phyloP scores from a whole-genome alignment of 2,329 filamentous ascomycete species.

The Plectosphaerella plurivora region DNA sequence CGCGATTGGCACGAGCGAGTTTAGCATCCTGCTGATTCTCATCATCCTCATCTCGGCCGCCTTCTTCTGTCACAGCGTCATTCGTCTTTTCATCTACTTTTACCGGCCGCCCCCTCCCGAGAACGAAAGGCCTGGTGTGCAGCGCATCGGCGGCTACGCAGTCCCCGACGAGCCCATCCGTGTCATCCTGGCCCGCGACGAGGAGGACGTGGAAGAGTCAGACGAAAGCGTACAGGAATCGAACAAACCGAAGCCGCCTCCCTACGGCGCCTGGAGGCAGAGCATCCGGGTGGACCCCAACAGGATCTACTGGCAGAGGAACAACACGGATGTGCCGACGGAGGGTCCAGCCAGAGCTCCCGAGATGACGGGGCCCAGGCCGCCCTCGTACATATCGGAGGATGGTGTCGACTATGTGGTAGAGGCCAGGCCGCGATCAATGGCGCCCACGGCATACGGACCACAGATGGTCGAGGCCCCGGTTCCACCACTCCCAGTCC shows the following conservation, averaged over 20 bases:
- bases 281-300: conserved; percentile 81
- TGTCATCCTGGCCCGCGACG: conserved; percentile 70
- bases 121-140: conserved; percentile 35
- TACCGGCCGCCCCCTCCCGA: conserved; percentile 35
- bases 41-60: conserved; percentile 69
- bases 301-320: conserved; percentile 72
- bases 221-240: conserved; percentile 44
- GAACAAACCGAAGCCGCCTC: conserved; percentile 64
- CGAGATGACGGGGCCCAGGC: conserved; percentile 37
- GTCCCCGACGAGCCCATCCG: conserved; percentile 70
- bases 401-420: conserved; percentile 71
- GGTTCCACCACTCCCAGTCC: conserved; percentile 31
- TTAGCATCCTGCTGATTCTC: conserved; percentile 76
- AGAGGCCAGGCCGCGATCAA: conserved; percentile 58
- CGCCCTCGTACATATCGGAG: conserved; percentile 73
- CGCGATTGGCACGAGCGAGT: conserved; percentile 60
- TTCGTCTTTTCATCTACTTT: conserved; percentile 67
- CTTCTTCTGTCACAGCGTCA: conserved; percentile 75
- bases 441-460: conserved; percentile 40
- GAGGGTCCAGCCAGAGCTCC: conserved; percentile 1
- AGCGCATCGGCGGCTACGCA: conserved; percentile 49
- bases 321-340: conserved; percentile 36
- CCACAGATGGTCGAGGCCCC: background rate
- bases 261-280: conserved; percentile 80
- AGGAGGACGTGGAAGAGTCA: conserved; percentile 54